Conservation (phyloP, 805 yeast species). For the Wickerhamomyces bovis region DNA sequence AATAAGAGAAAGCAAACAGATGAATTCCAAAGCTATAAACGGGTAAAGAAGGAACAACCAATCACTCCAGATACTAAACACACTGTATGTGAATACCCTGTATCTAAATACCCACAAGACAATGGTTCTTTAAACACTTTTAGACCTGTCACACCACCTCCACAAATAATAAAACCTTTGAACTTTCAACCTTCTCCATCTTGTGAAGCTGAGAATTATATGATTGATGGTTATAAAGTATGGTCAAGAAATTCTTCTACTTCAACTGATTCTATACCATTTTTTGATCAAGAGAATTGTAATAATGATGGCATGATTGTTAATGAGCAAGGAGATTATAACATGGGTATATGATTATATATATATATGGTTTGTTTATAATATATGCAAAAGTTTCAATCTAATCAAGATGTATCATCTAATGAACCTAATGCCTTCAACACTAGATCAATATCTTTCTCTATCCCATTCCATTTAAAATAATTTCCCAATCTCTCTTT, state of each 20-base stretch:
- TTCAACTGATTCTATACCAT: background rate
- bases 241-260: background rate
- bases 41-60: background rate
- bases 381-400: no score
- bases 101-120: no score
- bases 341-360: no score
- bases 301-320: no score
- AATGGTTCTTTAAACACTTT: no score
- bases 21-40: background rate
- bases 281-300: no score
- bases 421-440: background rate
- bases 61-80: background rate
- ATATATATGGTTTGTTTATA: no score
- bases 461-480: slow-evolving; percentile 17
- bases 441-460: background rate
- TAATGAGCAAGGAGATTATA: background rate
- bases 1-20: background rate
- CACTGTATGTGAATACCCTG: no score
- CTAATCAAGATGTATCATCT: no score
- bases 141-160: background rate
- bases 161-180: background rate
- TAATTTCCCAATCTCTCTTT: slow-evolving; percentile 40
- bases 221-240: slow-evolving; percentile 21
- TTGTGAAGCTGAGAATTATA: slow-evolving; percentile 20
- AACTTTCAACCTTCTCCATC: slow-evolving; percentile 16